Evolutionary conservation across 768 basidiomycete species (phyloP).

Genomic region (Tricholoma sp.): DNA sequence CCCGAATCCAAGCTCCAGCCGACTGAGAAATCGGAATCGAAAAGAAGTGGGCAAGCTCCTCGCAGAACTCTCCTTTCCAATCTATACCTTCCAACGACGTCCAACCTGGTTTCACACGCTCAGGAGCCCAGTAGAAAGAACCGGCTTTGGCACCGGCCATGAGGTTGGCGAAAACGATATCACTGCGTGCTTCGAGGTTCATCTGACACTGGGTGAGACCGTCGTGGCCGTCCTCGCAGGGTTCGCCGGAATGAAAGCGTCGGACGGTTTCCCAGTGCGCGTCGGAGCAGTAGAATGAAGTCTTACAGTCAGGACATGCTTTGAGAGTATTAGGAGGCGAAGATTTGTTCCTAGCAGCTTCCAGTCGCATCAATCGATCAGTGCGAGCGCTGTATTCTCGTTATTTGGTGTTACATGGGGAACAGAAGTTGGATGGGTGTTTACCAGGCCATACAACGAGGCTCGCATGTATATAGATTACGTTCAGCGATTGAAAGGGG

Average conservation of each 20-base stretch:
- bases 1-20: neutral
- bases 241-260: constrained; percentile 12
- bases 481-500: constrained; percentile 15
- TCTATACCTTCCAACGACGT: neutral
- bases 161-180: constrained; percentile 13
- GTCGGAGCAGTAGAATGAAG: constrained; percentile 25
- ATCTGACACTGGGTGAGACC: constrained; percentile 23
- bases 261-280: constrained; percentile 19
- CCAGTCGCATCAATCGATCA: constrained; percentile 21
- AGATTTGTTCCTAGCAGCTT: constrained; percentile 6
- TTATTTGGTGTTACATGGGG: neutral
- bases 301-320: constrained; percentile 20
- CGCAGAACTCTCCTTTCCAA: neutral
- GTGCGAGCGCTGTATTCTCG: constrained; percentile 17
- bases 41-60: neutral
- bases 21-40: neutral
- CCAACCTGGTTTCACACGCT: neutral
- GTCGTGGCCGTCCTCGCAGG: constrained; percentile 18
- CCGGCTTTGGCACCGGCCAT: constrained; percentile 10
- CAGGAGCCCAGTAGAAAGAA: neutral
- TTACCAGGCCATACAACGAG: constrained; percentile 27
- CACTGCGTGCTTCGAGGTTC: constrained; percentile 20
- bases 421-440: neutral
- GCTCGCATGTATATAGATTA: constrained; percentile 23
- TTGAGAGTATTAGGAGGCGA: constrained; percentile 6